These are phyloP conservation scores for Paramecium tetraurelia DNA, from an alignment of 73 alveolate genomes.

Conservation along the genomic window DNA sequence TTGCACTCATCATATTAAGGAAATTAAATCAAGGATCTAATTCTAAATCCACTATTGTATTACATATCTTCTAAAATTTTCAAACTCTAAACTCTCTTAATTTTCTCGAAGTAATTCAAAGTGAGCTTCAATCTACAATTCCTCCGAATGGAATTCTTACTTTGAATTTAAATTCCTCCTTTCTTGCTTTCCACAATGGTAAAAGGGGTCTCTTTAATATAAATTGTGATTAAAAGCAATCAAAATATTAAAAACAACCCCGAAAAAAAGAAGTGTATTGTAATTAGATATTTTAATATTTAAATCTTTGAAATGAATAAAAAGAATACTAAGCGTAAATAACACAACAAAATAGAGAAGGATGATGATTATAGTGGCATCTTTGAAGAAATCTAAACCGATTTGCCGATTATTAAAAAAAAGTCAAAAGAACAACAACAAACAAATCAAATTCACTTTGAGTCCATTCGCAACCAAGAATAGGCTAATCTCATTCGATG, in stretches of 20 bases:
- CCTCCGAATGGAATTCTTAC: neutral
- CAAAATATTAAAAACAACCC: neutral
- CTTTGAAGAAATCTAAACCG: neutral
- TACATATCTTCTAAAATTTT: neutral
- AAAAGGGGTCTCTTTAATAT: neutral
- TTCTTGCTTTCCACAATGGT: neutral
- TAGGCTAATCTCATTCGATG: neutral
- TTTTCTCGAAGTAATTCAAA: neutral
- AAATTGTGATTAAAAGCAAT: neutral
- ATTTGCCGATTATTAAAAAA: conserved; percentile 26
- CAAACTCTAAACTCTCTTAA: neutral
- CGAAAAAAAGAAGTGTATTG: neutral
- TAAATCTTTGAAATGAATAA: conserved; percentile 16
- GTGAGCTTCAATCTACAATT: neutral
- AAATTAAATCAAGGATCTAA: neutral
- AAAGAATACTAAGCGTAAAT: neutral
- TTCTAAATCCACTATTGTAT: neutral
- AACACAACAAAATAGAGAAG: neutral
- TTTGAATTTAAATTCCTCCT: neutral
- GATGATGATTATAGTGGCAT: conserved; percentile 29
- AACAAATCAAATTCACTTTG: neutral
- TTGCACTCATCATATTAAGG: neutral
- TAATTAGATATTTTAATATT: neutral
- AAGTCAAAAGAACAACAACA: neutral
- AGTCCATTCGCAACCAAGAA: neutral